Base-by-base conservation (phyloP, 345 rosid genomes). In the Eucalyptus lansdowneana region DNA sequence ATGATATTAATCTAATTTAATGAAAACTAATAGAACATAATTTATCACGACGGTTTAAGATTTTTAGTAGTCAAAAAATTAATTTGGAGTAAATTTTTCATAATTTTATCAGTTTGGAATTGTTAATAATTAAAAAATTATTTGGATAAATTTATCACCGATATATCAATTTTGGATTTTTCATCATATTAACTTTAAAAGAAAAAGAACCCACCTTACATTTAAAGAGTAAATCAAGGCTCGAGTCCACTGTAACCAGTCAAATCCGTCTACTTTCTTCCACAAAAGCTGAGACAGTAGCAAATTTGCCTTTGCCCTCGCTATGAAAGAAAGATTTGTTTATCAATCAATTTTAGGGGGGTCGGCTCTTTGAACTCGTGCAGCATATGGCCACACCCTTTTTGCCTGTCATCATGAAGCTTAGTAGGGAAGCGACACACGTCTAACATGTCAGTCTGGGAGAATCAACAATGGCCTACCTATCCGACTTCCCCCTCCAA, bases 1-100 rank as follows among this genome's bases (percentile, higher is more conserved):
- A 51, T 51, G 54, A 7, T 51, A 51, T 51, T 51, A 51, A 51
- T 51, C 8, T 51, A 24, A 56, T 24, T 56, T 56, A 56, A 56
- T 11, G 14, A 56, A 22, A 56, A 56, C 29, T 56, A 24, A 5
- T 11, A 0, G 3, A 56, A 5, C 3, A 56, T 56, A 24, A 51
- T 17, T 51, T 51, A 17, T 51, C 8, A 51, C 22, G 1, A 0
- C 0, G 9, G 1, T 51, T 17, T 17, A 3, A 16, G 9, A 1
- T 51, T 51, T 17, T 51, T 17, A 51, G 2, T 17, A 51, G 2
- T 51, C 22, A 17, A 51, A 51, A 51, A 51, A 51, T 51, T 7
- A 51, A 51, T 51, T 51, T 51, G 0, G 4, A 51, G 4, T 16
- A 51, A 56, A 24, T 22, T 56, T 56, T 0, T 24, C 3, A 9